Conservation (phyloP, 202 grass and related monocot genomes). For the Setaria viridis region DNA sequence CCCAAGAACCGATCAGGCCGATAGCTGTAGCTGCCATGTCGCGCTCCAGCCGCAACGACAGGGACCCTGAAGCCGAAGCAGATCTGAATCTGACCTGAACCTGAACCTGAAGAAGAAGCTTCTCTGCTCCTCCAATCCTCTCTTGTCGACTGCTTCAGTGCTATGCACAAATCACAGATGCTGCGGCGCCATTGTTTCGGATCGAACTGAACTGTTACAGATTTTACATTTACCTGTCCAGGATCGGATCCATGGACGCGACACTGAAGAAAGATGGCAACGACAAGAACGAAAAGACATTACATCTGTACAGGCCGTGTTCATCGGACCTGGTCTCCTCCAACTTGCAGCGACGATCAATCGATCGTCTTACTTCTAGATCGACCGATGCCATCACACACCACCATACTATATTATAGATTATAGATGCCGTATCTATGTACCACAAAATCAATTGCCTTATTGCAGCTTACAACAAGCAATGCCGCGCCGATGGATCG, state of each 20-base stretch:
- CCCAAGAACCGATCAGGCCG: neutral
- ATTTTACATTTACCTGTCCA: constrained; percentile 5
- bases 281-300: neutral
- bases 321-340: neutral
- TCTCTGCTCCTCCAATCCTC: no score
- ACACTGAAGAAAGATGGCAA: neutral
- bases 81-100: constrained; percentile 62
- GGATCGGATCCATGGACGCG: neutral
- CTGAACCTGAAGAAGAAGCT: neutral
- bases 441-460: constrained; percentile 23
- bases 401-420: neutral
- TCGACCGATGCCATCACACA: constrained; percentile 16
- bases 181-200: neutral
- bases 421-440: neutral
- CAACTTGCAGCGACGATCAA: neutral
- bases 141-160: neutral
- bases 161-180: neutral
- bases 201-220: neutral
- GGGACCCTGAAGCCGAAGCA: constrained; percentile 47
- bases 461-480: constrained; percentile 39
- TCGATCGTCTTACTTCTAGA: constrained; percentile 16
- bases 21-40: constrained; percentile 32
- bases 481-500: neutral
- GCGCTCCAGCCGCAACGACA: constrained; percentile 45
- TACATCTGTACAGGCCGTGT: neutral